Percentiles rank a stretch among this genome's conserved stretches.
Conservation (phyloP, 164 flowering plant genomes). For the Taxillus chinensis region DNA sequence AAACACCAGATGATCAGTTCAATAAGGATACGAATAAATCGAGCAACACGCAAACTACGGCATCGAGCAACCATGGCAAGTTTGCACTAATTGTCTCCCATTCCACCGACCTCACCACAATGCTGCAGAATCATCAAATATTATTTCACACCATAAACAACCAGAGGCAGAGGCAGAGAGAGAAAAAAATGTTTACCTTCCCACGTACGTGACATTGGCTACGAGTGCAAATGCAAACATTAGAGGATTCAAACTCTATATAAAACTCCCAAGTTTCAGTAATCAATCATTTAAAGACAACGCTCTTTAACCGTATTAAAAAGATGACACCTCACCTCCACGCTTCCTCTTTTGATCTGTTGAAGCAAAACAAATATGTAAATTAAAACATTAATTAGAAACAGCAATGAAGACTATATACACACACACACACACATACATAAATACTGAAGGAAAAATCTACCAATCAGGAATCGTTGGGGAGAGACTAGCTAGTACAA, state of each 20-base stretch:
- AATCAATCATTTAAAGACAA: no score
- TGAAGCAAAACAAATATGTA: background rate
- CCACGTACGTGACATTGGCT: constrained; percentile 71
- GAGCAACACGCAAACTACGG: constrained; percentile 62
- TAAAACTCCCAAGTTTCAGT: background rate
- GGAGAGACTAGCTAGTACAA: no score
- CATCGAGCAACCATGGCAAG: constrained; percentile 91
- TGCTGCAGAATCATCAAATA: constrained; percentile 32
- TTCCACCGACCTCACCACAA: constrained; percentile 57
- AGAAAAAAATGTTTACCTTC: constrained; percentile 26
- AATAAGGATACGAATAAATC: constrained; percentile 76
- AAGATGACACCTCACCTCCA: constrained; percentile 38
- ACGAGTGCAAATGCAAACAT: constrained; percentile 81
- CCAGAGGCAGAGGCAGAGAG: background rate
- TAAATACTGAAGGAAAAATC: no score
- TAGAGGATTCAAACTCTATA: constrained; percentile 80
- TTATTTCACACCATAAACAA: background rate
- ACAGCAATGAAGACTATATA: background rate
- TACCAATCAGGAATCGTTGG: background rate
- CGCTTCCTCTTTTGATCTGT: constrained; percentile 81
- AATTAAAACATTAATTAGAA: background rate
- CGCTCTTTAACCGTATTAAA: background rate
- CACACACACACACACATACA: no score
- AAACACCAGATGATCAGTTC: no score
- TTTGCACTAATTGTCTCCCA: constrained; percentile 64